Evolutionary conservation across 331 rosid species (phyloP).

Genomic region (Cucumis variabilis): DNA sequence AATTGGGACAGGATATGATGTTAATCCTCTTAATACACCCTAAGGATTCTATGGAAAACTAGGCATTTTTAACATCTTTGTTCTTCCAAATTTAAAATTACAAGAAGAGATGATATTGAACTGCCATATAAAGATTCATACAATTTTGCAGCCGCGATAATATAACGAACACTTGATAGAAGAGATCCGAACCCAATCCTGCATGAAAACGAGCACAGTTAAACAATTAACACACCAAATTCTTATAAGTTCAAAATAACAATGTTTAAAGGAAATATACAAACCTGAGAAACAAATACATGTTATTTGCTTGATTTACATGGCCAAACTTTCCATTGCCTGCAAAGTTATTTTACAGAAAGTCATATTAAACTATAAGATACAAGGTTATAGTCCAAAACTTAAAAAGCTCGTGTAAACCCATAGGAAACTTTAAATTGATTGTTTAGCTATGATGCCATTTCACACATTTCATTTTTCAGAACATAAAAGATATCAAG

Average conservation of each 20-base stretch:
- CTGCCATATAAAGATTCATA: conserved; percentile 50
- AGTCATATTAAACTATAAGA: background rate
- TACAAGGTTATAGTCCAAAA: background rate
- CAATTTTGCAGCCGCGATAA: conserved; percentile 97
- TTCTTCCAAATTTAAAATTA: background rate
- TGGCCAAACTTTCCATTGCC: conserved; percentile 91
- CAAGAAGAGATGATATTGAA: too few relatives aligned
- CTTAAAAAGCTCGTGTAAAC: conserved; percentile 23
- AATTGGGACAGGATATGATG: too few relatives aligned
- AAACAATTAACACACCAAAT: background rate
- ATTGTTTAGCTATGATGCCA: conserved; percentile 6
- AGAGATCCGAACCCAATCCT: conserved; percentile 98
- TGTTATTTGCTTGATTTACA: conserved; percentile 99
- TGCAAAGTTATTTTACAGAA: conserved; percentile 45
- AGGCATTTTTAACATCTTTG: background rate
- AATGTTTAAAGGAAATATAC: conserved; percentile 36
- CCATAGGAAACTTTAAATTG: conserved; percentile 22
- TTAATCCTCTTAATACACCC: background rate
- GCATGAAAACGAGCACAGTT: conserved; percentile 39
- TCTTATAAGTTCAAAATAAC: background rate
- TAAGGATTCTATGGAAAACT: background rate
- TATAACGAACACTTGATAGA: conserved; percentile 85
- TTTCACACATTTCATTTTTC: conserved; percentile 36
- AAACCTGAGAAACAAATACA: conserved; percentile 98
- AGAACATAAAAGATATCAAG: conserved; percentile 59